phyloP scores from a whole-genome alignment of 257 asterid genomes.

The Solanum pinnatisectum region DNA sequence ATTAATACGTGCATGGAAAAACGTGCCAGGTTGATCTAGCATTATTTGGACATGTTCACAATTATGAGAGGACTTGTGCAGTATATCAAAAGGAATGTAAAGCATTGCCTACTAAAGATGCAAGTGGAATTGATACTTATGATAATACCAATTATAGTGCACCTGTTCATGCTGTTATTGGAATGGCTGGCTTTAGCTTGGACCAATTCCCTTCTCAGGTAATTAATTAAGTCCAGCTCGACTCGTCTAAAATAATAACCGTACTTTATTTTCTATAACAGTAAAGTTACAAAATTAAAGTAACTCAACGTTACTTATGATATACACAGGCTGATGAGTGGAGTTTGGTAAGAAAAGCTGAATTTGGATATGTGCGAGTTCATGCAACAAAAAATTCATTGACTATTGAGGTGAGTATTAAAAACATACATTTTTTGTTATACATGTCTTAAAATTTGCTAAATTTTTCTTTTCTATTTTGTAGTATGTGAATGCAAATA shows the following conservation, averaged over 20 bases:
- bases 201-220: constrained; percentile 49
- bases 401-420: constrained; percentile 45
- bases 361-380: constrained; percentile 54
- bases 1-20: neutral
- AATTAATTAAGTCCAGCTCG: constrained; percentile 14
- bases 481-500: constrained; percentile 61
- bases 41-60: constrained; percentile 85
- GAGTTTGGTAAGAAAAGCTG: constrained; percentile 51
- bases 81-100: constrained; percentile 50
- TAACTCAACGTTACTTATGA: neutral
- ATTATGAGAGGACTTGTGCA: constrained; percentile 80
- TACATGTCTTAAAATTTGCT: neutral
- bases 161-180: constrained; percentile 73
- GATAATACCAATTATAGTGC: constrained; percentile 49
- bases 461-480: neutral
- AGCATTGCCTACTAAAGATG: constrained; percentile 52
- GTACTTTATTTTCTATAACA: neutral
- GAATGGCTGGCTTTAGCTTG: constrained; percentile 83
- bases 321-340: constrained; percentile 41
- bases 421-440: neutral
- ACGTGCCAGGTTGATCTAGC: constrained; percentile 56
- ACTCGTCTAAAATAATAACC: no score
- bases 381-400: constrained; percentile 44
- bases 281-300: neutral
- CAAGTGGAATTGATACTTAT: constrained; percentile 27